These are phyloP conservation scores for Chrysoporthe austroafricana DNA, from an alignment of 2,329 filamentous ascomycete species.

Conservation along the genomic window DNA sequence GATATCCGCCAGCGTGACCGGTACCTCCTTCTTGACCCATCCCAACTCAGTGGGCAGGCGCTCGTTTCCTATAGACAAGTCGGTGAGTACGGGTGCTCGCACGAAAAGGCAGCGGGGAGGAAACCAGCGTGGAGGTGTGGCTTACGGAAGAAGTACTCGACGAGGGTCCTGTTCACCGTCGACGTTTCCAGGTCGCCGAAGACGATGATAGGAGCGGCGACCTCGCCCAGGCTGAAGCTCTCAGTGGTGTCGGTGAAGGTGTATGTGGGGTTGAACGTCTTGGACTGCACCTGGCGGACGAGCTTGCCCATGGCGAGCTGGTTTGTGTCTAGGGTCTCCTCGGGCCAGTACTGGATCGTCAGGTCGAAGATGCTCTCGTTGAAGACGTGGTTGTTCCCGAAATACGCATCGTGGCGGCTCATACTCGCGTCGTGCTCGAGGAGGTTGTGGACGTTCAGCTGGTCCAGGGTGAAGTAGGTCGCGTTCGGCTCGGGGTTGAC, in stretches of 20 bases:
- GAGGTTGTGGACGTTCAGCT: constrained; percentile 51
- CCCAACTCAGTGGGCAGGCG: constrained; percentile 31
- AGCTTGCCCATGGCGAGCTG: constrained; percentile 52
- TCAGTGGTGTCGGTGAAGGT: constrained; percentile 47
- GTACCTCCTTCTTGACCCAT: constrained; percentile 26
- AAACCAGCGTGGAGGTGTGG: background rate
- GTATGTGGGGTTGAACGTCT: constrained; percentile 52
- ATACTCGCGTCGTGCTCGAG: constrained; percentile 53
- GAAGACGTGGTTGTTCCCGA: constrained; percentile 56
- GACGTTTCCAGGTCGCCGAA: constrained; percentile 49
- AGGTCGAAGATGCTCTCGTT: constrained; percentile 55
- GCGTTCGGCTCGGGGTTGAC: constrained; percentile 49
- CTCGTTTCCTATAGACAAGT: constrained; percentile 30
- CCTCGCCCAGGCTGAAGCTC: constrained; percentile 54
- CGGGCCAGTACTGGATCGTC: constrained; percentile 51
- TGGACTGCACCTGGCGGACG: constrained; percentile 48
- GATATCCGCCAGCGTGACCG: constrained; percentile 11
- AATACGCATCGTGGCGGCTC: constrained; percentile 52
- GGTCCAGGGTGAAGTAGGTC: constrained; percentile 45
- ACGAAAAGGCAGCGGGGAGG: background rate
- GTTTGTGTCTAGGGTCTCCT: constrained; percentile 42
- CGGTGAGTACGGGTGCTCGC: background rate
- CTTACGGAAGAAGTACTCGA: constrained; percentile 53
- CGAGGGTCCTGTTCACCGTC: constrained; percentile 44
- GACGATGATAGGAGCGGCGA: constrained; percentile 52